Evolutionary conservation across 2,329 filamentous ascomycete species (phyloP).

Genomic region (Fusarium agapanthi): DNA sequence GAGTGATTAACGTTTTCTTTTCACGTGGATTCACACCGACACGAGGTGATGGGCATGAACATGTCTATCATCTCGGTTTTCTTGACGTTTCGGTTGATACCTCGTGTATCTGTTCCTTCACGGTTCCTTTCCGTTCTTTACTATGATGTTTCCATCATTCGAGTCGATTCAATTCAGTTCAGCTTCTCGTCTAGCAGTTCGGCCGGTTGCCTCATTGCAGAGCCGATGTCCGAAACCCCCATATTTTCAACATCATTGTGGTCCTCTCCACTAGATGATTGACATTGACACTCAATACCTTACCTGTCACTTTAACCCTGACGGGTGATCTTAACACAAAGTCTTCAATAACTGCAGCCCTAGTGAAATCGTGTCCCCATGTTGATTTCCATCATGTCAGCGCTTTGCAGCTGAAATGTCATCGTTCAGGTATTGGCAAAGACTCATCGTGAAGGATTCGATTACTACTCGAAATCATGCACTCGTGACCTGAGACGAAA

Average conservation of each 20-base stretch:
- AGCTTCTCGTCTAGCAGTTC: not conserved
- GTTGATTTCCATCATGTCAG: not conserved
- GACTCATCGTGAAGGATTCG: not conserved
- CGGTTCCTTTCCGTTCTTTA: not conserved
- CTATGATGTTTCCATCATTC: not conserved
- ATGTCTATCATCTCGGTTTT: not conserved
- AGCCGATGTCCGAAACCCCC: not conserved
- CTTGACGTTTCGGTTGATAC: not conserved
- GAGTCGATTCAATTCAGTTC: not conserved
- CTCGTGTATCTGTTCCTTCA: not conserved
- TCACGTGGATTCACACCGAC: slow-evolving; percentile 11
- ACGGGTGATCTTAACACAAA: slow-evolving; percentile 11
- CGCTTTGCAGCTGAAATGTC: not conserved
- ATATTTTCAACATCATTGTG: not conserved
- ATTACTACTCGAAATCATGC: slow-evolving; percentile 1
- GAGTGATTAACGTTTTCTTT: slow-evolving; percentile 12
- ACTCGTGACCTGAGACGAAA: slow-evolving; percentile 9
- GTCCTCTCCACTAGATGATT: not conserved
- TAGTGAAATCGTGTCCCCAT: not conserved
- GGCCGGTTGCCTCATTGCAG: not conserved
- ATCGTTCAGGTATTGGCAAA: not conserved
- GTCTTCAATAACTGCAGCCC: not conserved
- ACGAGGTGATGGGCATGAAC: slow-evolving; percentile 21
- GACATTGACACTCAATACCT: not conserved
- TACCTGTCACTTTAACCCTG: slow-evolving; percentile 9